phyloP scores from a whole-genome alignment of 495 filamentous ascomycete species.

The Aspergillus indologenus region DNA sequence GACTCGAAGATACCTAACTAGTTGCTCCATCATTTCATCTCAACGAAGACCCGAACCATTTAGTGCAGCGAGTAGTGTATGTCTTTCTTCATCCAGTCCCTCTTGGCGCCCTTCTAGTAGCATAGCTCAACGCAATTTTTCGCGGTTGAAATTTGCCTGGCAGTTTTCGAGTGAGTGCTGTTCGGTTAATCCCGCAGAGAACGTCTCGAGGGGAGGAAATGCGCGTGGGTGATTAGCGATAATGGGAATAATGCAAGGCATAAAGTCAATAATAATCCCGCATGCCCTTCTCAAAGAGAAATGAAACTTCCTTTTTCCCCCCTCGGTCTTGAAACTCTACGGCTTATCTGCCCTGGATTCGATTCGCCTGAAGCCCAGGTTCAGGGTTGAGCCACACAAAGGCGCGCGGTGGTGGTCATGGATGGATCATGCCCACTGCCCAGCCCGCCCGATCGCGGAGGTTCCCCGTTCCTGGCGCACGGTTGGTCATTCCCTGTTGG shows the following conservation, averaged over 20 bases:
- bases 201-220: not conserved
- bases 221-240: not conserved
- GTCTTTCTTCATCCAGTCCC: not conserved
- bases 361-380: not conserved
- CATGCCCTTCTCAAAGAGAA: not conserved
- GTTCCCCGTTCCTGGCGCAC: not conserved
- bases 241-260: not conserved
- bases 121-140: not conserved
- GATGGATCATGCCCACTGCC: too few species aligned
- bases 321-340: too few species aligned
- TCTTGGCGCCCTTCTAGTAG: not conserved
- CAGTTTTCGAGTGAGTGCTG: too few species aligned
- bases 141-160: not conserved
- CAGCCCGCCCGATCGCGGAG: not conserved
- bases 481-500: not conserved
- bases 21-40: not conserved
- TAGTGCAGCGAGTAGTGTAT: not conserved
- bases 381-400: not conserved
- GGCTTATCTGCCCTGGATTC: not conserved
- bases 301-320: too few species aligned
- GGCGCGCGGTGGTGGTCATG: not conserved
- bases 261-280: not conserved
- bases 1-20: not conserved
- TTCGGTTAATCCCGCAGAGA: conserved; percentile 1
- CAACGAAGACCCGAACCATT: not conserved